phyloP scores from a whole-genome alignment of 2,329 filamentous ascomycete genomes.

The Calonectria hongkongensis region DNA sequence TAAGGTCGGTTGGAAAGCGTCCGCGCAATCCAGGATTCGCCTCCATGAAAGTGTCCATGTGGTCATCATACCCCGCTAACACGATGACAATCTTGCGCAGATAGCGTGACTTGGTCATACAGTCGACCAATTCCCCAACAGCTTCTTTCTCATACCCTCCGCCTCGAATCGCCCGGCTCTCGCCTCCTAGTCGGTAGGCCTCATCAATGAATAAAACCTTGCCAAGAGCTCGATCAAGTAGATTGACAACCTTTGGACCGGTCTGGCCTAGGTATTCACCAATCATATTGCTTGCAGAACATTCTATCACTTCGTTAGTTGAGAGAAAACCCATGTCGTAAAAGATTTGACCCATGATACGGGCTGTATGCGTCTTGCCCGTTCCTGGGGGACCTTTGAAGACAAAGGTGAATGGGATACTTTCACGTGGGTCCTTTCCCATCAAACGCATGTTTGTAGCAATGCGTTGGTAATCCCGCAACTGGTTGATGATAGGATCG shows the following conservation, averaged over 20 bases:
- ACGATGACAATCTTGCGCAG: conserved; percentile 77
- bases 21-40: conserved; percentile 77
- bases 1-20: conserved; percentile 77
- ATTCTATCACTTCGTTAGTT: conserved; percentile 76
- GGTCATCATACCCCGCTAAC: conserved; percentile 79
- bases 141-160: conserved; percentile 72
- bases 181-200: conserved; percentile 75
- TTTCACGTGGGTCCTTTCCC: conserved; percentile 69
- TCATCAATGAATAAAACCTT: conserved; percentile 84
- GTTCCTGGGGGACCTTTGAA: conserved; percentile 80
- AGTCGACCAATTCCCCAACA: conserved; percentile 71
- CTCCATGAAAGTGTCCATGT: conserved; percentile 78
- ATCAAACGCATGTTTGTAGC: conserved; percentile 70
- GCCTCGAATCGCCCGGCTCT: conserved; percentile 63
- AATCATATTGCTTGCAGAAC: conserved; percentile 80
- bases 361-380: conserved; percentile 82
- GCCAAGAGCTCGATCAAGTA: conserved; percentile 77
- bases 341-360: conserved; percentile 82
- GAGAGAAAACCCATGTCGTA: conserved; percentile 83
- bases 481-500: conserved; percentile 71
- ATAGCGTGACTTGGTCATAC: conserved; percentile 73
- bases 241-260: conserved; percentile 76
- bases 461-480: conserved; percentile 74
- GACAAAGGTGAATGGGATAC: conserved; percentile 80
- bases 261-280: conserved; percentile 82